These are phyloP conservation scores for Botrytis pseudocinerea DNA, from an alignment of 2,329 filamentous ascomycete genomes.

Conservation along the genomic window DNA sequence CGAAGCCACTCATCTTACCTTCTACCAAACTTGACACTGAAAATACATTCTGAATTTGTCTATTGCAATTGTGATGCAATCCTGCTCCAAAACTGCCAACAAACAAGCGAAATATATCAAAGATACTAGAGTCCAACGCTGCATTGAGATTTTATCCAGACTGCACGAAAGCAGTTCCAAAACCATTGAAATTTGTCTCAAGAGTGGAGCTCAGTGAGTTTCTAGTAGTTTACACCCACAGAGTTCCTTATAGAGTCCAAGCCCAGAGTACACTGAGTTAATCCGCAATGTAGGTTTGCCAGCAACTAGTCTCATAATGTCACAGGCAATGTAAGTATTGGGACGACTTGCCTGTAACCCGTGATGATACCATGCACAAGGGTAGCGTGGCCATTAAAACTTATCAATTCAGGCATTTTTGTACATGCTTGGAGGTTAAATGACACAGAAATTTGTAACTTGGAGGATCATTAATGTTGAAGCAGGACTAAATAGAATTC, in stretches of 20 bases:
- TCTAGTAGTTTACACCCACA: accelerated
- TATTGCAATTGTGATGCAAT: neutral
- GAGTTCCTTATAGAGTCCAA: neutral
- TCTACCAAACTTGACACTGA: neutral
- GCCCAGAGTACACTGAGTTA: neutral
- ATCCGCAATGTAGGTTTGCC: neutral
- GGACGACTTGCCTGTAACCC: neutral
- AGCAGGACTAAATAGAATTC: neutral
- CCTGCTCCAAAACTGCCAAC: neutral
- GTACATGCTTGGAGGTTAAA: neutral
- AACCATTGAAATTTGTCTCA: neutral
- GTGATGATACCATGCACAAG: accelerated
- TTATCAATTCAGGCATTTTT: neutral
- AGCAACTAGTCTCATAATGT: neutral
- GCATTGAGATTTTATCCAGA: neutral
- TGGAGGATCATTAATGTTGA: neutral
- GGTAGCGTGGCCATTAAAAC: neutral
- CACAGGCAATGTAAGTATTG: neutral
- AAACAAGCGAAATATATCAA: neutral
- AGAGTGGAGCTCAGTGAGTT: neutral
- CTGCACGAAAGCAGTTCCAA: neutral
- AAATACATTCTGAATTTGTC: accelerated
- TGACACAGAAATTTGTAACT: neutral
- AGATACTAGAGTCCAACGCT: neutral
- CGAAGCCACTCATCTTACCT: accelerated